These are phyloP conservation scores for Yarrowia sp. DNA, from an alignment of 805 yeast genomes.

Conservation along the genomic window DNA sequence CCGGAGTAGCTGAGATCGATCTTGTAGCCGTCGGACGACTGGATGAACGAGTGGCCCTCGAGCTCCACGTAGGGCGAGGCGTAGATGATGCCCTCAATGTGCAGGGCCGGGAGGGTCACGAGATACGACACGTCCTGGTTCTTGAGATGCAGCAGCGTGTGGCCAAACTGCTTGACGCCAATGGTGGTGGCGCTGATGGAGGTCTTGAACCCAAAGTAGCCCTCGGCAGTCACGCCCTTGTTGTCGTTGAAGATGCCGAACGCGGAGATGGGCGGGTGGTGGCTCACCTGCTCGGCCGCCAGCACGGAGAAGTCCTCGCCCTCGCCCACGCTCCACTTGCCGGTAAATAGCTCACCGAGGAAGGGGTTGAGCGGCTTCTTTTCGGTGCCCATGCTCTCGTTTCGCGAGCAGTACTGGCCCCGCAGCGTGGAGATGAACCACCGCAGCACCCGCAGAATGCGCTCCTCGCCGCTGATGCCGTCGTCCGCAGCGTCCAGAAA, in stretches of 20 bases:
- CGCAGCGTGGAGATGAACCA: slow-evolving; percentile 93
- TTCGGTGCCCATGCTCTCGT: slow-evolving; percentile 91
- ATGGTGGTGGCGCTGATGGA: slow-evolving; percentile 78
- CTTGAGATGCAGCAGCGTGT: slow-evolving; percentile 65
- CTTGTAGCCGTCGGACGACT: slow-evolving; percentile 77
- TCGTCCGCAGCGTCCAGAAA: slow-evolving; percentile 69
- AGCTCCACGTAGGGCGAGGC: slow-evolving; percentile 95
- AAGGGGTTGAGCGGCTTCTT: slow-evolving; percentile 98
- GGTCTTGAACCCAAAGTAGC: slow-evolving; percentile 89
- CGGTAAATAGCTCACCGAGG: slow-evolving; percentile 91
- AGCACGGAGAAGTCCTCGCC: slow-evolving; percentile 73
- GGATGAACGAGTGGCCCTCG: slow-evolving; percentile 86
- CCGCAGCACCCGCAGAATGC: slow-evolving; percentile 81
- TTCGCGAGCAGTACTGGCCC: slow-evolving; percentile 92
- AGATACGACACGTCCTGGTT: slow-evolving; percentile 69
- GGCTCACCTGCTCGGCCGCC: slow-evolving; percentile 91
- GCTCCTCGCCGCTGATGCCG: slow-evolving; percentile 56
- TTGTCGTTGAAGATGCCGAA: slow-evolving; percentile 79
- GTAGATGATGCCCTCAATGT: slow-evolving; percentile 88
- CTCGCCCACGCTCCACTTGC: slow-evolving; percentile 73
- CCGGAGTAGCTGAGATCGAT: slow-evolving; percentile 83
- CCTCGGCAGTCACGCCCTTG: slow-evolving; percentile 74
- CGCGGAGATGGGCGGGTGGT: slow-evolving; percentile 98
- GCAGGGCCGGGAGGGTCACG: slow-evolving; percentile 91
- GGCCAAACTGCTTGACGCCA: slow-evolving; percentile 90